Conservation (phyloP, 176 grass and related monocot species). For the Hsuehochloa calcarea region DNA sequence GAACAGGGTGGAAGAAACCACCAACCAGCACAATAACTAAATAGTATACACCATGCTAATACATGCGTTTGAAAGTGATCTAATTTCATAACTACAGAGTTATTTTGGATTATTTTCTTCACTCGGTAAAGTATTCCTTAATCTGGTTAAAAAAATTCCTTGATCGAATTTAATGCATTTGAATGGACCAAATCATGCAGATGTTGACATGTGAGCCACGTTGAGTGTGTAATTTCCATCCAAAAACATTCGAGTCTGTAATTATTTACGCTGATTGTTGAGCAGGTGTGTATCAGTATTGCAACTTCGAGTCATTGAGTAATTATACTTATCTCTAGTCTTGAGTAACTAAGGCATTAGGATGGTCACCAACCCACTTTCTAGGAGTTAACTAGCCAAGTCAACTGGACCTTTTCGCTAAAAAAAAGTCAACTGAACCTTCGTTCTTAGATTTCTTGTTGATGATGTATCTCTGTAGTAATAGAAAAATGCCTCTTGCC, state of each 20-base stretch:
- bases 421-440: neutral
- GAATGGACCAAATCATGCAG: neutral
- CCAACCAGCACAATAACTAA: too few species aligned
- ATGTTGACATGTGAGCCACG: too few species aligned
- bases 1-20: too few species aligned
- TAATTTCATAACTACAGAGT: too few species aligned
- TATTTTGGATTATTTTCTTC: neutral
- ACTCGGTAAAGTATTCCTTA: neutral
- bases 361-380: neutral
- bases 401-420: too few species aligned
- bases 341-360: neutral
- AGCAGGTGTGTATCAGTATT: neutral
- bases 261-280: neutral
- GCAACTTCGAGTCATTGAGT: neutral
- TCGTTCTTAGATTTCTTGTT: neutral
- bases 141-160: neutral
- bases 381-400: neutral
- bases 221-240: neutral
- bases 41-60: too few species aligned
- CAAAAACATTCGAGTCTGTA: neutral
- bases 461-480: neutral
- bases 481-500: neutral
- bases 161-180: neutral
- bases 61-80: too few species aligned
- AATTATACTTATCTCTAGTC: neutral